Percentiles rank a stretch among this genome's conserved stretches.
Evolutionary conservation across 1,284 basidiomycete genomes (phyloP).

Genomic region (Spongispora temasekensis): DNA sequence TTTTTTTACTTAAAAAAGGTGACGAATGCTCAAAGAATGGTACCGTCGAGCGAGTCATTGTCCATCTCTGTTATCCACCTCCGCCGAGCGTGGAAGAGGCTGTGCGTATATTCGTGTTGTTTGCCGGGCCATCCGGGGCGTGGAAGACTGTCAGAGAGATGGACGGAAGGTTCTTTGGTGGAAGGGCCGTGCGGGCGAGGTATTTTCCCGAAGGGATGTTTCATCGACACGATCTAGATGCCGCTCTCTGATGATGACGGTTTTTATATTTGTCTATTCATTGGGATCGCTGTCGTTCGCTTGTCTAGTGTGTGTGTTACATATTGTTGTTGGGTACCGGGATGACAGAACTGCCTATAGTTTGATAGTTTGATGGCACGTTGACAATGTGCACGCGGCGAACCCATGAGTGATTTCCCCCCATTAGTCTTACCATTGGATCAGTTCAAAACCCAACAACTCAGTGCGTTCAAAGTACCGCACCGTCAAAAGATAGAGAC

Average conservation of each 20-base stretch:
- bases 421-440: no score
- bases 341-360: no score
- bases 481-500: background rate
- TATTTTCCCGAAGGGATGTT: slow-evolving; percentile 79
- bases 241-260: slow-evolving; percentile 14
- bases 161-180: slow-evolving; percentile 90
- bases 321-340: no score
- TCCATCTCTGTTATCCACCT: slow-evolving; percentile 74
- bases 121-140: slow-evolving; percentile 87
- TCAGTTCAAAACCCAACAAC: no score
- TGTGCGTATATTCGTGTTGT: slow-evolving; percentile 84
- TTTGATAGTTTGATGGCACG: no score
- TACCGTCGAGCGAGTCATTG: slow-evolving; percentile 84
- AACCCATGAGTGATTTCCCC: no score
- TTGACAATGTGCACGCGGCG: no score
- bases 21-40: slow-evolving; percentile 90
- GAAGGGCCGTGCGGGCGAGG: slow-evolving; percentile 76
- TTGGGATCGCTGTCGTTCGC: background rate
- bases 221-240: slow-evolving; percentile 50
- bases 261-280: background rate
- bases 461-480: no score
- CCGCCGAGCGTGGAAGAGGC: slow-evolving; percentile 63
- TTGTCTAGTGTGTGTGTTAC: no score
- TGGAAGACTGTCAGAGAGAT: slow-evolving; percentile 93
- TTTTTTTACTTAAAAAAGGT: no score